Base-by-base conservation (phyloP, 179 eudicot genomes). In the Nepenthes alata region DNA sequence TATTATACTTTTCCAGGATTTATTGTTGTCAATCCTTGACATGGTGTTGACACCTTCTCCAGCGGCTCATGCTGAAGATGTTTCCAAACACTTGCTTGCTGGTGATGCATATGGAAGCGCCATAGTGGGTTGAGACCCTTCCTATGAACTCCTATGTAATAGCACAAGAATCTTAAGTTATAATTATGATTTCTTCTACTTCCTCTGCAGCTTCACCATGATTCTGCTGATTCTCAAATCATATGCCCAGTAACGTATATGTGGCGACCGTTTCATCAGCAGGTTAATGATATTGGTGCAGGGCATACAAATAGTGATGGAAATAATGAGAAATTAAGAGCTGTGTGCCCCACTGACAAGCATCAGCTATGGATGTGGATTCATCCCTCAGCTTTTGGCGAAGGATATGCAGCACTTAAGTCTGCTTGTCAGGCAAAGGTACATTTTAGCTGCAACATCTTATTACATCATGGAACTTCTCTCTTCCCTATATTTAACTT, bases 291-390 rank as follows among this genome's bases (percentile, higher is more conserved):
- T 53, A 45, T 45, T 67, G 64, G 52, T 50, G 12, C 53, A 53
- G 73, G 69, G 37, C 56, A 59, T 13, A 64, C 35, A 60, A 49
- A 60, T 37, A 47, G 47, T 44, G 68, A 75, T 14, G 63, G 13
- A 37, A 47, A 37, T 52, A 56, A 57, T 53, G 65, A 11, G 48
- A 41, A 35, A 53, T 47, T 50, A 11, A 44, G 9, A 1, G 25
- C 35, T 67, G 62, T 52, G 13, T 37, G 57, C 3, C 53, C 51
- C 37, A 36, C 57, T 61, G 45, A 65, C 38, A 62, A 56, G 37
- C 86, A 87, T 44, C 82, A 72, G 62, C 67, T 91, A 41, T 89
- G 87, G 98, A 65, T 91, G 58, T 91, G 95, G 96, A 77, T 89
- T 72, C 95, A 89, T 81, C 84, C 89, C 50, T 80, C 95, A 12